Conservation (phyloP, 345 rosid genomes). For the Laguncularia racemosa region DNA sequence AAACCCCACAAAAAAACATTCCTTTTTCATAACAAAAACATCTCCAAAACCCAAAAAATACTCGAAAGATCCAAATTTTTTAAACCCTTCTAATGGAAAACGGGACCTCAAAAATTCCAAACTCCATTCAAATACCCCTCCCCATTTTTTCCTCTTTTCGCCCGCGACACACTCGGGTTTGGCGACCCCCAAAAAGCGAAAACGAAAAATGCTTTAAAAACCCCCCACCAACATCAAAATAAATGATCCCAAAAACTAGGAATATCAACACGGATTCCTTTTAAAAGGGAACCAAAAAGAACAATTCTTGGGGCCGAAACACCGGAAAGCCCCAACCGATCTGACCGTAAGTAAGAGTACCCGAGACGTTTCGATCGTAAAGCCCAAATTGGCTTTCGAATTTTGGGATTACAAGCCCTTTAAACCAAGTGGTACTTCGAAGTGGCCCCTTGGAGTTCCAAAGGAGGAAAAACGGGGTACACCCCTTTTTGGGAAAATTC, state of each 20-base stretch:
- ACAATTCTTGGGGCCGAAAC: slow-evolving; percentile 79
- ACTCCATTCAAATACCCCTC: slow-evolving; percentile 3
- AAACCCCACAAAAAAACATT: no score
- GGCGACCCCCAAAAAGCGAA: slow-evolving; percentile 84
- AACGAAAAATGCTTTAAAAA: slow-evolving; percentile 72
- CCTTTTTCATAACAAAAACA: no score
- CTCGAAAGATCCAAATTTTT: not conserved
- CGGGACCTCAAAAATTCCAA: slow-evolving; percentile 12
- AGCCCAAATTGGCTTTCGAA: slow-evolving; percentile 81
- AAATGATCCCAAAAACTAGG: slow-evolving; percentile 84
- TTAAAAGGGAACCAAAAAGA: slow-evolving; percentile 88
- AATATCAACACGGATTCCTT: slow-evolving; percentile 69
- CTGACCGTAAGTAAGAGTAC: slow-evolving; percentile 47
- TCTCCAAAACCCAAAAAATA: no score
- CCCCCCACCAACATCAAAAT: slow-evolving; percentile 88
- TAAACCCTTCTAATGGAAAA: slow-evolving; percentile 28
- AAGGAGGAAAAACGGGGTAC: slow-evolving; percentile 39
- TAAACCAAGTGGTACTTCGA: slow-evolving; percentile 66
- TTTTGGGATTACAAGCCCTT: slow-evolving; percentile 80
- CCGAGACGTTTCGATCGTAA: slow-evolving; percentile 69
- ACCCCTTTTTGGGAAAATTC: slow-evolving; percentile 79
- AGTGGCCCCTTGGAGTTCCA: slow-evolving; percentile 49
- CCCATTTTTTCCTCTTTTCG: slow-evolving; percentile 12
- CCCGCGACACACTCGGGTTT: slow-evolving; percentile 60
- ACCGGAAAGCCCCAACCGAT: slow-evolving; percentile 61